Conservation (phyloP, 768 basidiomycete species). For the Russula vinacea region DNA sequence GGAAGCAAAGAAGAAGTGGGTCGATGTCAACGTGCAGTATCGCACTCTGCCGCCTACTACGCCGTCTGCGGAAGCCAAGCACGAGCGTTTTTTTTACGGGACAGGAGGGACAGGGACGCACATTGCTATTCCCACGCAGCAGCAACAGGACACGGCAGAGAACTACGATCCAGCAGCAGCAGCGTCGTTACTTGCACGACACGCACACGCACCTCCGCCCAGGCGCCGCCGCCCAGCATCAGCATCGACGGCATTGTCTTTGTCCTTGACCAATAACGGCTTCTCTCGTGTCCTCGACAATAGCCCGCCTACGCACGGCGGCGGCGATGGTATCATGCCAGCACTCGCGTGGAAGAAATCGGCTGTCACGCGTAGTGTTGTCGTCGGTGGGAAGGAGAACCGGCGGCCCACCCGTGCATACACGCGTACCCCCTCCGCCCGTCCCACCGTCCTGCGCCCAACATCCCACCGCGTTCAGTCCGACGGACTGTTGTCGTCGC, state of each 20-base stretch:
- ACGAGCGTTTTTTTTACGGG: neutral
- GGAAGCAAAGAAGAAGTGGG: neutral
- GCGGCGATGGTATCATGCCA: no score
- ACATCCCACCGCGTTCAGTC: neutral
- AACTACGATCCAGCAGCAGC: neutral
- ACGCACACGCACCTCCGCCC: neutral
- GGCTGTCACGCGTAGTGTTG: neutral
- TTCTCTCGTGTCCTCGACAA: conserved; percentile 8
- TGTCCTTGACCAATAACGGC: neutral
- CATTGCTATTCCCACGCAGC: neutral
- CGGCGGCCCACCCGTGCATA: neutral
- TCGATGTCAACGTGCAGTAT: neutral
- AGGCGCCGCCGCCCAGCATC: conserved; percentile 11
- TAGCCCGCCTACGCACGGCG: neutral
- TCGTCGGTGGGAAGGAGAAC: conserved; percentile 21
- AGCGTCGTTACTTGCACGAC: neutral
- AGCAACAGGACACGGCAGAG: neutral
- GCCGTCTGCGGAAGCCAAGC: neutral
- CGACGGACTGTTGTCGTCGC: neutral
- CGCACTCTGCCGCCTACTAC: neutral
- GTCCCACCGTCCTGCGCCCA: neutral
- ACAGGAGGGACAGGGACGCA: neutral
- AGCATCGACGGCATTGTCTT: neutral
- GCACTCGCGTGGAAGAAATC: neutral
- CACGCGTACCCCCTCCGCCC: conserved; percentile 6